Conservation (phyloP, 345 rosid genomes). For the Pistacia vera region DNA sequence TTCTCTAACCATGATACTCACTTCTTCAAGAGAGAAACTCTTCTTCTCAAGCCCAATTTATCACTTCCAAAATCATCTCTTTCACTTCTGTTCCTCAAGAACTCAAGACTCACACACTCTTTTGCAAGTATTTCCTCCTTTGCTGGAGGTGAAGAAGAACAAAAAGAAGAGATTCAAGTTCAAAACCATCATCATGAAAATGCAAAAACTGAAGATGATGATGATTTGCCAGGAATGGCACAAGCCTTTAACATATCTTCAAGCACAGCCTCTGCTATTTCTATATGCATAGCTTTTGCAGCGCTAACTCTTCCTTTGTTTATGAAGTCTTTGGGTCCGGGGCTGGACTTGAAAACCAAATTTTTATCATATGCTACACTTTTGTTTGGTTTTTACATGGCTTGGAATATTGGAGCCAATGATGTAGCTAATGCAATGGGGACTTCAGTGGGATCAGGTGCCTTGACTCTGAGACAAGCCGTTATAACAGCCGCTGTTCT, state of each 20-base stretch:
- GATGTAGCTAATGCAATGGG: slow-evolving; percentile 99
- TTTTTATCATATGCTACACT: slow-evolving; percentile 71
- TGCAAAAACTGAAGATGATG: slow-evolving; percentile 25
- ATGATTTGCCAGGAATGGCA: slow-evolving; percentile 71
- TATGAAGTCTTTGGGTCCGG: slow-evolving; percentile 74
- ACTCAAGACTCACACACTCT: slow-evolving; percentile 38
- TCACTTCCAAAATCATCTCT: slow-evolving; percentile 36
- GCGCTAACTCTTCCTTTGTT: slow-evolving; percentile 70
- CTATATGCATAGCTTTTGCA: slow-evolving; percentile 64
- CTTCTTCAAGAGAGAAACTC: slow-evolving; percentile 32
- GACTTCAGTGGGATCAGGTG: slow-evolving; percentile 94
- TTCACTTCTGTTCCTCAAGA: slow-evolving; percentile 31
- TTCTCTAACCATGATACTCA: slow-evolving; percentile 34
- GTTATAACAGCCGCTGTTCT: slow-evolving; percentile 84
- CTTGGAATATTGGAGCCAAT: slow-evolving; percentile 98
- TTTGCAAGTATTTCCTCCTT: slow-evolving; percentile 77
- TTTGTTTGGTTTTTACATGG: slow-evolving; percentile 94
- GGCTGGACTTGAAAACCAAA: slow-evolving; percentile 63
- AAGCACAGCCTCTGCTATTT: slow-evolving; percentile 64
- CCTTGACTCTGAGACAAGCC: slow-evolving; percentile 78
- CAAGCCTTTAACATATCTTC: slow-evolving; percentile 80
- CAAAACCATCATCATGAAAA: slow-evolving; percentile 31
- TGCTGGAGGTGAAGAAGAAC: slow-evolving; percentile 59
- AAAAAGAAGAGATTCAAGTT: slow-evolving; percentile 37
- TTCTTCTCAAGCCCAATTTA: slow-evolving; percentile 30